Conservation (phyloP, 2,329 filamentous ascomycete species). For the Microdochium trichocladiopsis region DNA sequence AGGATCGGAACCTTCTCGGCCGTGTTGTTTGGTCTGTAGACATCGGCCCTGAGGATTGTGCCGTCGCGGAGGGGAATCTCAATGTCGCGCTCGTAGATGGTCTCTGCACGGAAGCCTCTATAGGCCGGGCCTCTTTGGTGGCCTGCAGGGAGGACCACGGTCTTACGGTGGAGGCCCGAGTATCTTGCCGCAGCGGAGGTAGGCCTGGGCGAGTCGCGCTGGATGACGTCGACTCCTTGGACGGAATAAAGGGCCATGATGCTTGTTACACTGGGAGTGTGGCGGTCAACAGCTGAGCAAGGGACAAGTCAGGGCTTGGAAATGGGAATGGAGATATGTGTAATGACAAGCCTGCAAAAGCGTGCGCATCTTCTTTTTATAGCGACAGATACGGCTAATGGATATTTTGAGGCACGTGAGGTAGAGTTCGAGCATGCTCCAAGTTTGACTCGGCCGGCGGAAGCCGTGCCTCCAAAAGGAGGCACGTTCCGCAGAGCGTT, state of each 20-base stretch:
- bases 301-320: not conserved
- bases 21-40: too few species aligned
- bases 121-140: not conserved
- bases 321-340: not conserved
- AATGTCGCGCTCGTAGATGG: not conserved
- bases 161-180: not conserved
- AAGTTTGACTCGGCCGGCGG: not conserved
- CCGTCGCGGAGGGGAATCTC: not conserved
- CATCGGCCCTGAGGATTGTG: too few species aligned
- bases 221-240: not conserved
- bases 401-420: not conserved
- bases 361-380: not conserved
- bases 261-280: not conserved
- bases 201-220: not conserved
- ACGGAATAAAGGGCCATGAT: not conserved
- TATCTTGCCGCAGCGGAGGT: not conserved
- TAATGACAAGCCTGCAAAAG: not conserved
- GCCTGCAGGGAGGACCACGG: not conserved
- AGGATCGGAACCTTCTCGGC: too few species aligned
- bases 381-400: not conserved
- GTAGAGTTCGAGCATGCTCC: not conserved
- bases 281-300: not conserved
- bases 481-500: not conserved
- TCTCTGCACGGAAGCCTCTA: not conserved
- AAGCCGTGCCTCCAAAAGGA: not conserved